Conservation (phyloP, 208 protist species). For the Acanthamoeba royreba region DNA sequence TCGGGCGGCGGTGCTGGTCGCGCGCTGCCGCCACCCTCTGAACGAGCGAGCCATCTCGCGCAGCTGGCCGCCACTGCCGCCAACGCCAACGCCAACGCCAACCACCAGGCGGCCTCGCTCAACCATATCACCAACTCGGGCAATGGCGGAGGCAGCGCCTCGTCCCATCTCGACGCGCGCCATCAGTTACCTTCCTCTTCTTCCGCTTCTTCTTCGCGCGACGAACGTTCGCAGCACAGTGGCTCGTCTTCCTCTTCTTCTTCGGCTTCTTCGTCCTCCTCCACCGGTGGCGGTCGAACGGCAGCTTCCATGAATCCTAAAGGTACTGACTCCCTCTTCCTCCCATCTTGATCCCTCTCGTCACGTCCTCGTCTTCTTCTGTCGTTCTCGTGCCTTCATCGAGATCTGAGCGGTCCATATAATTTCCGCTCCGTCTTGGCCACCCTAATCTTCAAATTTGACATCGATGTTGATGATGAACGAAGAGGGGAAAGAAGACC, state of each 20-base stretch:
- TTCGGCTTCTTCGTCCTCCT: not conserved
- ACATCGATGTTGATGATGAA: too few relatives aligned
- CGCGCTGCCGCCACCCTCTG: not conserved
- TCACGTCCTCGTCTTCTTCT: too few relatives aligned
- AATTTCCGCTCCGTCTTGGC: not conserved
- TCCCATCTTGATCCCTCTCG: not conserved
- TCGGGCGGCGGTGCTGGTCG: too few relatives aligned
- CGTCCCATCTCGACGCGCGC: not conserved
- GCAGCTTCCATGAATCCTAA: slow-evolving; percentile 5
- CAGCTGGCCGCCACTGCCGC: not conserved
- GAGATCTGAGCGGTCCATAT: not conserved
- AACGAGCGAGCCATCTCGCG: not conserved
- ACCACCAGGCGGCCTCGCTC: not conserved
- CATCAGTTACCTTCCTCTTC: too few relatives aligned
- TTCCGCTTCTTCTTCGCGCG: too few relatives aligned
- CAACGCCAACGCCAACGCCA: not conserved
- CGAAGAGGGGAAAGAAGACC: too few relatives aligned
- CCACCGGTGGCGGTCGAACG: not conserved
- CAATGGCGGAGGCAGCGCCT: not conserved
- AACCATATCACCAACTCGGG: not conserved
- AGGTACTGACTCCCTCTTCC: not conserved
- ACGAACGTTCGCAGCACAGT: too few relatives aligned
- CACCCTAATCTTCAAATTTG: not conserved
- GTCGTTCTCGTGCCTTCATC: too few relatives aligned
- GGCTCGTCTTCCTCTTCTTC: not conserved